Base-by-base conservation (phyloP, 2,329 filamentous ascomycete genomes). In the Golovinomyces cichoracearum region DNA sequence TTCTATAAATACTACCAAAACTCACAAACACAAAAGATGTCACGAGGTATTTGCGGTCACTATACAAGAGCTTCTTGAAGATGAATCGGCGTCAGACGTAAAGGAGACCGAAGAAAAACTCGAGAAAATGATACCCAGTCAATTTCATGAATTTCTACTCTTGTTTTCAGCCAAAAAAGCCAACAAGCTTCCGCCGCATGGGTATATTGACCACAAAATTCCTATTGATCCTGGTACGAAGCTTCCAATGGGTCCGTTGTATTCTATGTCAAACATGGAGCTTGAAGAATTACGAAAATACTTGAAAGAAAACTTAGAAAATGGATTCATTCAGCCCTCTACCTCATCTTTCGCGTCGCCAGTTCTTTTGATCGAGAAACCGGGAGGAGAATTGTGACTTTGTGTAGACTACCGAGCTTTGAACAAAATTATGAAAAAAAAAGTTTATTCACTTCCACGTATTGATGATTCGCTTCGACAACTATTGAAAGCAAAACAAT, bases 301-400 rank as follows among this genome's bases (percentile, higher is more conserved):
- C 22, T 31, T 50, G 12, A 17, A 26, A 13, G 49, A 50, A 35
- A 50, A 33, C 17, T 23, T 50, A 15, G 21, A 22, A 4, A 50
- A 50, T 21, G 45, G 49, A 48, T 50, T 50, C 22, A 44, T 50
- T 5, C 3, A 47, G 17, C 31, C 33, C 17, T 42, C 33, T 4
- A 37, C 23, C 15, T 48, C 45, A 7, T 38, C 49, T 1, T 45
- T 45, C 12, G 21, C 26, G 4, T 45, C 22, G 5, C 42, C 22
- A 13, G 42, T 45, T 7, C 42, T 27, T 27, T 45, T 45, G 27
- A 12, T 45, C 22, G 29, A 45, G 17, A 45, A 45, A 45, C 23
- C 42, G 4, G 42, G 42, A 5, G 42, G 42, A n/a, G 22, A 25
- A 17, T 4, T 45, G 5, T 25, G 42, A 13, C 29, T 45, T 29